Evolutionary conservation across 2,329 filamentous ascomycete genomes (phyloP).

Genomic region (Penicillium psychrosexuale): DNA sequence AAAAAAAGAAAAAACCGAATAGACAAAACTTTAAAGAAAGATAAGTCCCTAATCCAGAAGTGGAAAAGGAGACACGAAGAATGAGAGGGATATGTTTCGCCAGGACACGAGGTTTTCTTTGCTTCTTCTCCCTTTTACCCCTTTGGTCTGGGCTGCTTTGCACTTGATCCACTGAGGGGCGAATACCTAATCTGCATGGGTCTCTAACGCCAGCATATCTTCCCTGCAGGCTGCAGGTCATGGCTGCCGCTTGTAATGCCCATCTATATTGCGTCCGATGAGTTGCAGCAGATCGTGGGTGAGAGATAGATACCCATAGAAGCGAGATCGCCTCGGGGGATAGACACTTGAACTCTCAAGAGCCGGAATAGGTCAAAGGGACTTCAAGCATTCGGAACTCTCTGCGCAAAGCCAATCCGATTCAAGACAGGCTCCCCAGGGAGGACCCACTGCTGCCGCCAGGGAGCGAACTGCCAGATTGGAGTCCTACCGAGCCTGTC

Average conservation of each 20-base stretch:
- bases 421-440: not conserved
- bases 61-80: slow-evolving; percentile 11
- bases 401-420: slow-evolving; percentile 4
- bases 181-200: slow-evolving; percentile 18
- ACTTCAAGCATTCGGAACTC: not conserved
- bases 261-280: slow-evolving; percentile 1
- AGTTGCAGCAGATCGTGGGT: slow-evolving; percentile 12
- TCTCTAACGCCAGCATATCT: slow-evolving; percentile 13
- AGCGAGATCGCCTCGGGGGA: not conserved
- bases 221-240: slow-evolving; percentile 23
- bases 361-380: not conserved
- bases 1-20: not conserved
- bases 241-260: slow-evolving; percentile 9
- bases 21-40: slow-evolving; percentile 1
- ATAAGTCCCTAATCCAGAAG: slow-evolving; percentile 1
- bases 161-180: slow-evolving; percentile 16
- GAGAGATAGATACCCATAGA: not conserved
- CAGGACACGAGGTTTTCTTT: slow-evolving; percentile 13
- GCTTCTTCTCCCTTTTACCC: slow-evolving; percentile 18
- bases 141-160: slow-evolving; percentile 9
- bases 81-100: slow-evolving; percentile 6
- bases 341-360: slow-evolving; percentile 3
- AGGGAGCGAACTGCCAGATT: slow-evolving; percentile 11
- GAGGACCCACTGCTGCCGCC: slow-evolving; percentile 14
- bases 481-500: slow-evolving; percentile 22